Base-by-base conservation (phyloP, 106 monocot genomes). In the Narthecium ossifragum region DNA sequence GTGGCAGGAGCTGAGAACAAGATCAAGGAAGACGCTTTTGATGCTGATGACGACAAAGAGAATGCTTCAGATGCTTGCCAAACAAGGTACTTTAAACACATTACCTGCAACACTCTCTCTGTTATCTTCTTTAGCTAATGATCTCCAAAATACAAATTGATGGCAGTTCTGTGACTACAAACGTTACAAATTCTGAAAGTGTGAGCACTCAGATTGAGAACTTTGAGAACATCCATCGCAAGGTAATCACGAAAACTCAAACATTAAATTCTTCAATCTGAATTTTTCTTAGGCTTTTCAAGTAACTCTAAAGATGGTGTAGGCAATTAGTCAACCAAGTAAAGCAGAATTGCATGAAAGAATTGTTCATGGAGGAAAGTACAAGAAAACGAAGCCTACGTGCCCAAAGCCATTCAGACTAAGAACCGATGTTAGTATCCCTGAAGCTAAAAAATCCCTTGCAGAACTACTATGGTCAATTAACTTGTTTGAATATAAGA, bases 361-460 rank as follows among this genome's bases (percentile, higher is more conserved):
- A 23, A 14, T 13, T 37, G 0, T 37, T 39, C 58, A 59, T 23
- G 34, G 22, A 59, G 22, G 7, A 8, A 59, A 59, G 58, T 39
- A 5, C 37, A 59, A 59, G 58, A 59, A 39, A 24, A 37, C 38
- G 58, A 59, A 37, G 58, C 30, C 34, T 7, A 59, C 58, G 0
- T 37, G 38, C 15, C 58, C 58, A 4, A 59, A 59, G 58, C 58
- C 58, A 21, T 59, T 59, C 34, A 59, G 58, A 39, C 26, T 59
- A 21, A 59, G 58, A 59, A 59, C 58, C 38, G 58, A 59, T 59
- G 58, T 59, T 3, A 55, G 54, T 55, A 30, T 29, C 3, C 2
- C 14, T 43, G n/a, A n/a, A n/a, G n/a, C n/a, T n/a, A n/a, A n/a
- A n/a, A n/a, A n/a, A n/a, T n/a, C n/a, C n/a, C n/a, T n/a, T n/a